These are phyloP conservation scores for Globisporangium apiculatum DNA, from an alignment of 352 stramenopile species.

Conservation along the genomic window DNA sequence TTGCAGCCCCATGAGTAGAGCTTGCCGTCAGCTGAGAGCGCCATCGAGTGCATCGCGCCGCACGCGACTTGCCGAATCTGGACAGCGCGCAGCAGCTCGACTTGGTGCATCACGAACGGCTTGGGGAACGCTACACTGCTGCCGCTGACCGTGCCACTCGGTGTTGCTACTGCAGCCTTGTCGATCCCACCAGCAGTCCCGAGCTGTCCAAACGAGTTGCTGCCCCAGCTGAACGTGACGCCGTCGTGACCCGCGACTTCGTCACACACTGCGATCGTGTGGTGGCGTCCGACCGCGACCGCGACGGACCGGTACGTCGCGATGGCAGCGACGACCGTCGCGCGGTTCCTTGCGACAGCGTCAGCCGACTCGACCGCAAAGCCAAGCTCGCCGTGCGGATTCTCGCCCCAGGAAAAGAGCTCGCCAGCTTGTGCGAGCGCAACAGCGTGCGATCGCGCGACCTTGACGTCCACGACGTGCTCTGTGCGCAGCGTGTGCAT, in stretches of 20 bases:
- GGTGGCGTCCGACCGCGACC: conserved; percentile 50
- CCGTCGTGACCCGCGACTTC: conserved; percentile 54
- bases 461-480: conserved; percentile 41
- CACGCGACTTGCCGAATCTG: conserved; percentile 77
- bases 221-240: conserved; percentile 69
- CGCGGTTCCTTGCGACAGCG: conserved; percentile 43
- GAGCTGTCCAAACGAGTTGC: conserved; percentile 66
- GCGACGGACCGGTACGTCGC: conserved; percentile 52
- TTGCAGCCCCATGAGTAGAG: conserved; percentile 93
- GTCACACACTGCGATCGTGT: conserved; percentile 64
- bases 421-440: conserved; percentile 75
- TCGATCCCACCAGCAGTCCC: conserved; percentile 15
- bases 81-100: conserved; percentile 37
- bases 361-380: conserved; percentile 35
- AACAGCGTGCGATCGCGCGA: conserved; percentile 53
- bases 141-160: conserved; percentile 8
- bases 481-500: conserved; percentile 54
- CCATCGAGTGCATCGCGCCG: conserved; percentile 89
- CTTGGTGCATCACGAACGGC: conserved; percentile 45
- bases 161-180: not conserved
- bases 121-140: conserved; percentile 31
- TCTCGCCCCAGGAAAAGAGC: conserved; percentile 94
- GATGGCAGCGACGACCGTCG: conserved; percentile 39
- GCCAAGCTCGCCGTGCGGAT: conserved; percentile 84
- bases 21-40: conserved; percentile 70